A percentile compares a stretch with the other conserved stretches of the same genome.
These are phyloP conservation scores for Pseudoturritis turrita DNA, from an alignment of 345 rosid species.

Conservation along the genomic window DNA sequence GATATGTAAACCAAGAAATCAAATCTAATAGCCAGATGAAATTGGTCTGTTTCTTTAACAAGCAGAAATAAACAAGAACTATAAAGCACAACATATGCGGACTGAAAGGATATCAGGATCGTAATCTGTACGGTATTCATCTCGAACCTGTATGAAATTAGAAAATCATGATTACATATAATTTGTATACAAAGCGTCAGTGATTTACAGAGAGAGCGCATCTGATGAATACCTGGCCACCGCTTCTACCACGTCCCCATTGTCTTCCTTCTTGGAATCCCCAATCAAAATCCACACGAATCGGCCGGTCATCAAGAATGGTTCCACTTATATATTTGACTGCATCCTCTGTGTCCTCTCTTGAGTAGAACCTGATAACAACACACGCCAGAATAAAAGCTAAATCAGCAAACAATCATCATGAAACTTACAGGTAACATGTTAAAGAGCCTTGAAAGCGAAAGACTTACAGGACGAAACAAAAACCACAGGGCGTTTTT, in stretches of 20 bases:
- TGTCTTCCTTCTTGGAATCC: conserved; percentile 98
- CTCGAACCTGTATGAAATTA: conserved; percentile 67
- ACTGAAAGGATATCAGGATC: conserved; percentile 98
- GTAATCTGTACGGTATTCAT: conserved; percentile 97
- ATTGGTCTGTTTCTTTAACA: background rate
- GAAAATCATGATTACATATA: background rate
- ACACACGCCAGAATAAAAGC: background rate
- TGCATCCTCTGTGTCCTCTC: conserved; percentile 98
- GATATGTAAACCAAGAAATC: background rate
- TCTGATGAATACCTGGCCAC: conserved; percentile 68
- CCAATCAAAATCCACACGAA: conserved; percentile 99
- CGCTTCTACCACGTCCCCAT: conserved; percentile 99
- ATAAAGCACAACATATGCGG: background rate
- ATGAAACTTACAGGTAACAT: background rate
- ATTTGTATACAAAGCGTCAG: background rate
- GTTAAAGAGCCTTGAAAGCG: background rate
- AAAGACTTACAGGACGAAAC: conserved; percentile 68
- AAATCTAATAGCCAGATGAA: background rate
- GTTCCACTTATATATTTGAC: conserved; percentile 93
- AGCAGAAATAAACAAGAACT: background rate
- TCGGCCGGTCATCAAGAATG: conserved; percentile 93
- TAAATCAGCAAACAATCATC: background rate
- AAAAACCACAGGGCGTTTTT: conserved; percentile 97
- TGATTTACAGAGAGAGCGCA: background rate
- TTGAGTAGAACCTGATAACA: conserved; percentile 68